These are phyloP conservation scores for Taiozyma sp. DNA, from an alignment of 1,139 yeast genomes.

Conservation along the genomic window DNA sequence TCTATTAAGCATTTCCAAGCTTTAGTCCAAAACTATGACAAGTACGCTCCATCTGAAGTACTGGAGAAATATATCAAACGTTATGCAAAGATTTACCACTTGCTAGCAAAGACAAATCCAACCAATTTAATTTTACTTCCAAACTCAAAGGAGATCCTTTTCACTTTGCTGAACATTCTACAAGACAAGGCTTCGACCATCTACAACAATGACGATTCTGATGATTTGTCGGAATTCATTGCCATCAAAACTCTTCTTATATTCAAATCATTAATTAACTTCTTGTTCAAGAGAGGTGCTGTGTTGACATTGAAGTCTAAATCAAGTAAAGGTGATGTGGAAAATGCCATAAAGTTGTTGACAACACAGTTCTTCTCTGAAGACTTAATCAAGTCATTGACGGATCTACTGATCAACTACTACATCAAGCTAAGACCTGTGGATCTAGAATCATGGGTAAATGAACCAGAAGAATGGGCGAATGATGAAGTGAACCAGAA, in stretches of 20 bases:
- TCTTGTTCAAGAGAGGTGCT: slow-evolving; percentile 62
- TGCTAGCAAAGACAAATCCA: slow-evolving; percentile 53
- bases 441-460: slow-evolving; percentile 75
- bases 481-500: slow-evolving; percentile 71
- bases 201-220: slow-evolving; percentile 40
- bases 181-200: slow-evolving; percentile 58
- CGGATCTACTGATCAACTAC: slow-evolving; percentile 64
- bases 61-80: slow-evolving; percentile 70
- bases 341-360: slow-evolving; percentile 47
- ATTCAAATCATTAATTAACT: slow-evolving; percentile 57
- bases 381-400: slow-evolving; percentile 47
- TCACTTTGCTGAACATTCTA: slow-evolving; percentile 51
- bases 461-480: slow-evolving; percentile 92
- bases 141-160: slow-evolving; percentile 51
- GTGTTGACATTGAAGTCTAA: slow-evolving; percentile 53
- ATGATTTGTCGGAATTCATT: slow-evolving; percentile 69
- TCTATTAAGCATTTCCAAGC: slow-evolving; percentile 57
- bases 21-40: slow-evolving; percentile 49
- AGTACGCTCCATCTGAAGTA: slow-evolving; percentile 44
- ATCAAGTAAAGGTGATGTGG: slow-evolving; percentile 56
- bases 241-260: slow-evolving; percentile 68
- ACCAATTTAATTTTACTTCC: slow-evolving; percentile 69
- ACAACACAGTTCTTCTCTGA: slow-evolving; percentile 52
- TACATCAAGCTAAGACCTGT: slow-evolving; percentile 67
- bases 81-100: slow-evolving; percentile 66